Conservation (phyloP, 805 yeast genomes). For the Candida silvatica region DNA sequence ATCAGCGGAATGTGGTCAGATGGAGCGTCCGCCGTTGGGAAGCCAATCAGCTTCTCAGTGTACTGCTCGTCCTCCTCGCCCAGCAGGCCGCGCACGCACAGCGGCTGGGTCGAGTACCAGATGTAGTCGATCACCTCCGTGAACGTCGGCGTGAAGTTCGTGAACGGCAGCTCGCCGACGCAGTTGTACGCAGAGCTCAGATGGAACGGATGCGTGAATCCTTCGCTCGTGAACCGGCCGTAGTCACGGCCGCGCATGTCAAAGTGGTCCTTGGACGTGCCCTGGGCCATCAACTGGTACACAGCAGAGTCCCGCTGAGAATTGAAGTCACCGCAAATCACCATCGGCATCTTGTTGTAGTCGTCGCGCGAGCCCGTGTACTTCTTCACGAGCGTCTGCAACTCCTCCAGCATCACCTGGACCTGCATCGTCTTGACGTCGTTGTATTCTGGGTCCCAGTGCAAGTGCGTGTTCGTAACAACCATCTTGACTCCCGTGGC, state of each 20-base stretch:
- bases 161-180: slow-evolving; percentile 86
- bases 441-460: slow-evolving; percentile 95
- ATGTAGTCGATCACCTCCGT: slow-evolving; percentile 91
- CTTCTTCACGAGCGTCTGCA: slow-evolving; percentile 55
- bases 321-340: slow-evolving; percentile 94
- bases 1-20: slow-evolving; percentile 91
- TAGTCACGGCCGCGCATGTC: slow-evolving; percentile 85
- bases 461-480: slow-evolving; percentile 87
- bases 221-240: slow-evolving; percentile 85
- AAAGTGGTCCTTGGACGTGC: slow-evolving; percentile 66
- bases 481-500: slow-evolving; percentile 65
- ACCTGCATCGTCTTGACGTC: slow-evolving; percentile 96
- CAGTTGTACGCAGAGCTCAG: slow-evolving; percentile 78
- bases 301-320: slow-evolving; percentile 86
- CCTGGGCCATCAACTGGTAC: slow-evolving; percentile 78
- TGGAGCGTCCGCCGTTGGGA: slow-evolving; percentile 91
- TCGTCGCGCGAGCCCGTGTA: slow-evolving; percentile 23
- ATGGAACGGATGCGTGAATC: slow-evolving; percentile 73
- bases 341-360: slow-evolving; percentile 48
- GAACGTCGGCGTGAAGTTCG: slow-evolving; percentile 90
- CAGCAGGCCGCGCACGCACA: slow-evolving; percentile 76
- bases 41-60: slow-evolving; percentile 69
- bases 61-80: slow-evolving; percentile 81
- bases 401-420: slow-evolving; percentile 82
- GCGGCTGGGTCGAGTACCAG: slow-evolving; percentile 82